Evolutionary conservation across 306 rosid species (phyloP), one percentile per base, ranked within the genome.

Genomic region (Cucurbita argyrosperma): DNA sequence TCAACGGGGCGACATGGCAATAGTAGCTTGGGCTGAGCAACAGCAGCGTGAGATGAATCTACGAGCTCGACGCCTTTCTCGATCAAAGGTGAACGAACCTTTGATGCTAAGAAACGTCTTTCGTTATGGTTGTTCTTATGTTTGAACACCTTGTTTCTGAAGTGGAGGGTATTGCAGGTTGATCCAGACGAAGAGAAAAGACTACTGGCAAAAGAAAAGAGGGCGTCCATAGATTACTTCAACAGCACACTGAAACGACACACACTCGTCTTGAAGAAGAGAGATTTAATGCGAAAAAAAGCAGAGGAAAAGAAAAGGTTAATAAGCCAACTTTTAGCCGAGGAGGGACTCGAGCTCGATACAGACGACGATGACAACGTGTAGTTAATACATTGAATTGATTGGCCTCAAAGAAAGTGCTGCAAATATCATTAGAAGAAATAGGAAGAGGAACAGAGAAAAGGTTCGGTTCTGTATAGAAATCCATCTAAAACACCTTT

Each of bases 1-100:
- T 83, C 98, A 94, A 77, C 95, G 96, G 71, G 97, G 98, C 61
- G 95, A 90, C 66, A 90, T 94, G 98, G 98, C 97, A 50, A 82
- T 90, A 82, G 92, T 85, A 52, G 98, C 98, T 80, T 93, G 98
- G 98, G 94, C 97, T 16, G 98, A 93, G 84, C 98, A 90, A 82
- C 98, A 93, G 79, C 98, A 93, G 78, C 88, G 85, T 10, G 90
- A 88, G 86, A 61, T 93, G 84, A 83, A 83, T 84, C 69, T 89
- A 66, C 97, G 98, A 4, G 97, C 81, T 15, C 97, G 98, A 10
- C 91, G 85, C 74, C 96, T 93, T 79, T 85, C 98, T 50, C 96
- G 88, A 74, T 89, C 98, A 52, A 93, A 93, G 98, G 98, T 93
- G 12, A 50, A 51, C 62, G 5, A 53, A 16, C n/a, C 10, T 70